Evolutionary conservation across 805 yeast species (phyloP).

Genomic region (Pichia heedii): DNA sequence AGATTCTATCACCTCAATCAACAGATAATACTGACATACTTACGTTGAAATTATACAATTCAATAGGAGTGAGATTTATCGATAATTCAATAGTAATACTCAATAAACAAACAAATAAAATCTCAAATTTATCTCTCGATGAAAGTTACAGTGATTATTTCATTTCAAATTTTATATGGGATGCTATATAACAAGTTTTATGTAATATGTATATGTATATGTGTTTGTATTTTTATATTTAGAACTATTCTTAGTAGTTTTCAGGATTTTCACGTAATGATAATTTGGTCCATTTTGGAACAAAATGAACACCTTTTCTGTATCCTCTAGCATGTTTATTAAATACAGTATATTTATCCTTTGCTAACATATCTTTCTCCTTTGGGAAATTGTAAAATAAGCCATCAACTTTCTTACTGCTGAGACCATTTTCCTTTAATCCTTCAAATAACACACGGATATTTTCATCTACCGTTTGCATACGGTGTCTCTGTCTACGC

Average conservation of each 20-base stretch:
- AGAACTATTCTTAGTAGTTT: constrained; percentile 36
- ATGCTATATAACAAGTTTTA: constrained; percentile 30
- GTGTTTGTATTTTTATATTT: not conserved
- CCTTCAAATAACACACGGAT: constrained; percentile 55
- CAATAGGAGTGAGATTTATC: constrained; percentile 47
- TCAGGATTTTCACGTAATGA: constrained; percentile 75
- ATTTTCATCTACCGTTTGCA: constrained; percentile 73
- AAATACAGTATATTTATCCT: constrained; percentile 83
- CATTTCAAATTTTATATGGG: constrained; percentile 75
- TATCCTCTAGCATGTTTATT: constrained; percentile 65
- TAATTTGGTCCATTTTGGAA: constrained; percentile 86
- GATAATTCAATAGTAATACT: constrained; percentile 37
- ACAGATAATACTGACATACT: constrained; percentile 29
- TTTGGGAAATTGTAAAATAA: constrained; percentile 54
- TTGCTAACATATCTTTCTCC: constrained; percentile 69
- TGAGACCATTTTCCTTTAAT: constrained; percentile 27
- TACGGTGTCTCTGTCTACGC: constrained; percentile 72
- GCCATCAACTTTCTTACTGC: constrained; percentile 27
- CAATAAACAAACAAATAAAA: constrained; percentile 36
- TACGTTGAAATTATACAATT: constrained; percentile 51
- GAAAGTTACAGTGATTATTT: constrained; percentile 55
- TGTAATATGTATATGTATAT: not conserved
- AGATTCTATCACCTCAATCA: constrained; percentile 17
- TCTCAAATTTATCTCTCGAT: constrained; percentile 26
- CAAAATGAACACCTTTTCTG: constrained; percentile 80